phyloP scores from a whole-genome alignment of 768 basidiomycete genomes.

The Obba rivulosa region DNA sequence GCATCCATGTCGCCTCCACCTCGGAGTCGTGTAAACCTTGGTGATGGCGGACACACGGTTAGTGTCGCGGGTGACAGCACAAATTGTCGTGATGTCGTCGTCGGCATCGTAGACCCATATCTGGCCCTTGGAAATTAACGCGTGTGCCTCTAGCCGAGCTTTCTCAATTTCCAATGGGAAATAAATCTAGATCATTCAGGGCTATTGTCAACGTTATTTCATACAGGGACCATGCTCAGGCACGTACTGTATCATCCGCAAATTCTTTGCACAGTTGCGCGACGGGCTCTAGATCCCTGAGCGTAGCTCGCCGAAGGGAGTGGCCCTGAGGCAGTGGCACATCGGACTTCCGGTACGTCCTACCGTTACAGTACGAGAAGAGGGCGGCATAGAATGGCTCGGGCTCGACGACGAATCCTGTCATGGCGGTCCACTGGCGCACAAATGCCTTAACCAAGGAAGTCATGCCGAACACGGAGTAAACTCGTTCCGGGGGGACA shows the following conservation, averaged over 20 bases:
- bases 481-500: slow-evolving; percentile 40
- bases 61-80: slow-evolving; percentile 52
- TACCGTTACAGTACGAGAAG: slow-evolving; percentile 38
- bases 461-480: slow-evolving; percentile 45
- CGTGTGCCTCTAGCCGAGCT: slow-evolving; percentile 39
- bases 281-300: slow-evolving; percentile 34
- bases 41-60: slow-evolving; percentile 47
- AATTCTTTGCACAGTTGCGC: slow-evolving; percentile 46
- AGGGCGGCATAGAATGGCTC: slow-evolving; percentile 48
- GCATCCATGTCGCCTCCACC: slow-evolving; percentile 41
- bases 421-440: slow-evolving; percentile 37
- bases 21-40: slow-evolving; percentile 49
- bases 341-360: slow-evolving; percentile 29
- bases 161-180: slow-evolving; percentile 37
- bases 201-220: slow-evolving; percentile 1
- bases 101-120: slow-evolving; percentile 47
- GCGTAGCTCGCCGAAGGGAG: slow-evolving; percentile 32
- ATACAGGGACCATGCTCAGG: background rate
- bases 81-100: slow-evolving; percentile 41
- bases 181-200: slow-evolving; percentile 29
- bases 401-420: slow-evolving; percentile 31
- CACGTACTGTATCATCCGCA: slow-evolving; percentile 45
- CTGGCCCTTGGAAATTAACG: slow-evolving; percentile 43
- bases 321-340: slow-evolving; percentile 28
- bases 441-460: slow-evolving; percentile 38